phyloP scores from a whole-genome alignment of 176 grass and related monocot genomes.

The Hordeum marinum region DNA sequence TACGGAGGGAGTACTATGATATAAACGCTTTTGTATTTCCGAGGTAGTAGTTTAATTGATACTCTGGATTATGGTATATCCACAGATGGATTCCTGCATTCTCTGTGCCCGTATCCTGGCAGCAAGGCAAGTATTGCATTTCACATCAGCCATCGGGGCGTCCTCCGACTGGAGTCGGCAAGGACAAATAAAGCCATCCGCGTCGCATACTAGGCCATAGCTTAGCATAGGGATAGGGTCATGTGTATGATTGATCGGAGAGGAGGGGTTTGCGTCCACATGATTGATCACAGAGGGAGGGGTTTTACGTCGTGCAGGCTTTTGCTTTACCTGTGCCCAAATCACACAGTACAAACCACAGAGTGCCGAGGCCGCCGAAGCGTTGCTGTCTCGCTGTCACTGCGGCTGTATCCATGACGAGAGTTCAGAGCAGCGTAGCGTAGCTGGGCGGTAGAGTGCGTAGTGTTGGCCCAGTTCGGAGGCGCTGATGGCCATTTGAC shows the following conservation, averaged over 20 bases:
- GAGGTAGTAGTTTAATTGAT: not conserved
- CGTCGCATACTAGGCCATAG: not conserved
- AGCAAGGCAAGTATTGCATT: not conserved
- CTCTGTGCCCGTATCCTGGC: too few relatives aligned
- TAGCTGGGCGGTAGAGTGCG: not conserved
- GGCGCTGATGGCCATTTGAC: constrained; percentile 12
- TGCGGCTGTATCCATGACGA: not conserved
- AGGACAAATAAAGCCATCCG: constrained; percentile 21
- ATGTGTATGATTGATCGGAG: not conserved
- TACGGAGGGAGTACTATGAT: too few relatives aligned
- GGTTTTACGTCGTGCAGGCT: constrained; percentile 15
- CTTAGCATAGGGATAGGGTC: not conserved
- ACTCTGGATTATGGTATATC: not conserved
- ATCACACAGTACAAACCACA: not conserved
- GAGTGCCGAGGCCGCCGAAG: not conserved
- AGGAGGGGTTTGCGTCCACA: not conserved
- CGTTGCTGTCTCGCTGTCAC: not conserved
- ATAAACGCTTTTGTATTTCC: too few relatives aligned
- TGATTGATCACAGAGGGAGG: constrained; percentile 7
- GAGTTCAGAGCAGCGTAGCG: not conserved
- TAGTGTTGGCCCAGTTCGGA: not conserved
- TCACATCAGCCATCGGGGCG: constrained; percentile 27
- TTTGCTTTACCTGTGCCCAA: constrained; percentile 35
- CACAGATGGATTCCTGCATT: too few relatives aligned
- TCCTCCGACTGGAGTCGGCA: not conserved